phyloP scores from a whole-genome alignment of 495 filamentous ascomycete genomes.

The Platismatia glauca region DNA sequence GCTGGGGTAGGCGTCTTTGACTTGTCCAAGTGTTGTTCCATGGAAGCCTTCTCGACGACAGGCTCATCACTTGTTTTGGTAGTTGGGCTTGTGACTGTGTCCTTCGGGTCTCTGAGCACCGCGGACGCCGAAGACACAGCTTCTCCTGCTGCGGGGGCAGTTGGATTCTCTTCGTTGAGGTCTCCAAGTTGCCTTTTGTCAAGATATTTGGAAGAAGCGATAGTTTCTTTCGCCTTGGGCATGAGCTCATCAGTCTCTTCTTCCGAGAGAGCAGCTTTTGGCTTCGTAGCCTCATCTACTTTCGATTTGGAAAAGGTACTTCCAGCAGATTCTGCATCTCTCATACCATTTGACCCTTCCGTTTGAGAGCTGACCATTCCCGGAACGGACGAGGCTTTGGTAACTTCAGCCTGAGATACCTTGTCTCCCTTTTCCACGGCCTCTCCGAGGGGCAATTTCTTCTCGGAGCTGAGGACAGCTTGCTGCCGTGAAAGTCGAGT shows the following conservation, averaged over 20 bases:
- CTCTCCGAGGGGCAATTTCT: slow-evolving; percentile 28
- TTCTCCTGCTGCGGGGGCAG: background rate
- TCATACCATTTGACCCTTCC: background rate
- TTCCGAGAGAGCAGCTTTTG: background rate
- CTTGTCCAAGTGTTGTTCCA: background rate
- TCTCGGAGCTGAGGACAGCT: slow-evolving; percentile 23
- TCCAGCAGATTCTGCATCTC: background rate
- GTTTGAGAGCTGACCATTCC: background rate
- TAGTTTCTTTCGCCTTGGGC: background rate
- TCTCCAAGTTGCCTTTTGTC: slow-evolving; percentile 12
- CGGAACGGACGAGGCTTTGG: background rate
- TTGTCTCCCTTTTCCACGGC: background rate
- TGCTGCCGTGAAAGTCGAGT: slow-evolving; percentile 26
- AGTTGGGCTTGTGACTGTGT: background rate
- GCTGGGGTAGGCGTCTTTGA: background rate
- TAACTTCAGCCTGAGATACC: background rate
- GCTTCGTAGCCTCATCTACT: background rate
- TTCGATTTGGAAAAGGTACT: background rate
- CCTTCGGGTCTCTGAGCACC: background rate
- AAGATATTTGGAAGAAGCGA: background rate
- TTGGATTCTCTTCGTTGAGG: background rate
- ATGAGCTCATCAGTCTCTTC: background rate
- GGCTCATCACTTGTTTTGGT: background rate
- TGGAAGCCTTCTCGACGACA: background rate
- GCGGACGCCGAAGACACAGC: background rate